A percentile compares a stretch with the other conserved stretches of the same genome.
These are phyloP conservation scores for Yamadazyma jaroonii DNA, from an alignment of 1,139 yeast species.

Conservation along the genomic window DNA sequence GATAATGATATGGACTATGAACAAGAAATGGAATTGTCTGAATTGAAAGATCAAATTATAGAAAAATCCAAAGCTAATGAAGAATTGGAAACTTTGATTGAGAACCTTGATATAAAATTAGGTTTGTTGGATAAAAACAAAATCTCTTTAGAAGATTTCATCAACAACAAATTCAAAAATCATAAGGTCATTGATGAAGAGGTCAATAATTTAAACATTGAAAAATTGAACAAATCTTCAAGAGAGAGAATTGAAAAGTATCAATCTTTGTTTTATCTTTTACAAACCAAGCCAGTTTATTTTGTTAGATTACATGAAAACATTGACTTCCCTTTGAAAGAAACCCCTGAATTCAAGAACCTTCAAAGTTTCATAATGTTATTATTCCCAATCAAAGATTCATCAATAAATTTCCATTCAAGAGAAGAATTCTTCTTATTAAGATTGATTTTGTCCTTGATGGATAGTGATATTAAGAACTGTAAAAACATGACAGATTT, in stretches of 20 bases:
- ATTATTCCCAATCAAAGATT: constrained; percentile 42
- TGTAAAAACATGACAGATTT: constrained; percentile 32
- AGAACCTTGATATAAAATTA: constrained; percentile 78
- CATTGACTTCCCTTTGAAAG: constrained; percentile 19
- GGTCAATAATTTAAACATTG: constrained; percentile 22
- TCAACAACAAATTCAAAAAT: constrained; percentile 50
- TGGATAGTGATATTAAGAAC: constrained; percentile 44
- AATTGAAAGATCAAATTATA: constrained; percentile 63
- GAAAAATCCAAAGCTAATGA: constrained; percentile 65
- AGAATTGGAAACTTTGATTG: constrained; percentile 68
- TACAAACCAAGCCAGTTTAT: constrained; percentile 84
- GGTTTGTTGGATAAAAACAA: constrained; percentile 76
- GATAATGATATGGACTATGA: constrained; percentile 74
- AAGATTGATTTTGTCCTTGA: constrained; percentile 54
- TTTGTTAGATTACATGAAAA: constrained; percentile 51
- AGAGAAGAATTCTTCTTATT: constrained; percentile 78
- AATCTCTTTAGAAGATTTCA: constrained; percentile 72
- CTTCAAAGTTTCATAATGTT: constrained; percentile 48
- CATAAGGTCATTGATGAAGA: constrained; percentile 16
- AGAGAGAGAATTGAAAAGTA: constrained; percentile 55
- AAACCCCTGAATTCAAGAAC: constrained; percentile 23
- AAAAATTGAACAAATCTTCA: constrained; percentile 33
- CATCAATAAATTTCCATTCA: constrained; percentile 30
- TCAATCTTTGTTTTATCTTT: constrained; percentile 74
- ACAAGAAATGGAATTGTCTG: constrained; percentile 71